Evolutionary conservation across 129 eudicot genomes (phyloP), one percentile per base, ranked within the genome.

Genomic region (Artemisia annua): DNA sequence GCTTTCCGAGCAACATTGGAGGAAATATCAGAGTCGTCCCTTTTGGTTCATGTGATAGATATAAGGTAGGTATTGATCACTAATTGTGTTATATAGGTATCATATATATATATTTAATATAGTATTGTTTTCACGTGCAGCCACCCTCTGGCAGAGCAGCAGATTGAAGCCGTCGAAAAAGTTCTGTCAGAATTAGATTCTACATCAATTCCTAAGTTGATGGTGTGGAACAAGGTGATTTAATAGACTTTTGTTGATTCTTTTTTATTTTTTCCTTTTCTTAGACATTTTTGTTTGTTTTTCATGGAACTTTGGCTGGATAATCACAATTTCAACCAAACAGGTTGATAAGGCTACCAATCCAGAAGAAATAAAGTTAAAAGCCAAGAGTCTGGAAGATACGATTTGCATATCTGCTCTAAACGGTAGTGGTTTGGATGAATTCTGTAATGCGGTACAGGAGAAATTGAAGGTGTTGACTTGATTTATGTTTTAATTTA

Each of bases 1-100:
- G 98, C 98, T 65, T 93, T 93, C 79, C 84, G 98, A 75, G 98
- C 98, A 75, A 93, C 98, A 44, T 22, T 89, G 70, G 98, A 93
- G 80, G 98, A 93, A 79, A 89, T 93, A 60, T 82, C 92, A 11
- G 98, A 93, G 81, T 93, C 96, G 13, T 89, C 98, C 58, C 92
- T 93, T 85, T 68, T 93, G 70, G 98, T 93, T 59, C 98, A 93
- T 77, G 98, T 93, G 77, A 90, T 89, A 82, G 98, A 93, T 83
- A 89, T 93, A 63, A 93, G 98, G 98, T 93, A 76, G 10, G 61
- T 50, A 46, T 67, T 61, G 56, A 17, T 61, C 82, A 56, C 30
- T 74, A 69, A 46, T 56, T 3, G 56, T 35, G 43, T 73, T 1
- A 0, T 52, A 13, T 69, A n/a, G 5, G 16, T 44, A 4, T 12